These are phyloP conservation scores for Candida smagusa DNA, from an alignment of 1,139 yeast genomes.

Conservation along the genomic window DNA sequence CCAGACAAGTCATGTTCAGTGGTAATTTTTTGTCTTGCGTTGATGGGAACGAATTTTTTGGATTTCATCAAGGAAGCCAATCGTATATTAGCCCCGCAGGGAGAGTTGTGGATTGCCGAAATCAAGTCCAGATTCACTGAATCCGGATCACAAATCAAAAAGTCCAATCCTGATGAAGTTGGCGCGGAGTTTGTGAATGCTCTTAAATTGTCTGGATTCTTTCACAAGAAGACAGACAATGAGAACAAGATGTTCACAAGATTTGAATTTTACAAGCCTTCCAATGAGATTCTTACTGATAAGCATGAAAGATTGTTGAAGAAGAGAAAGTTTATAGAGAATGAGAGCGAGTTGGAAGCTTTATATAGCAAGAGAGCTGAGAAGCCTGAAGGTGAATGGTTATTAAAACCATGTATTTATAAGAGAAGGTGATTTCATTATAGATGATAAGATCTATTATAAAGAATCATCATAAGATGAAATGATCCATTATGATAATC, in stretches of 20 bases:
- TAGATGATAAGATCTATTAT: too few species aligned
- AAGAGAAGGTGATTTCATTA: slow-evolving; percentile 84
- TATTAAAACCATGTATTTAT: slow-evolving; percentile 92
- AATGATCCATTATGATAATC: too few species aligned
- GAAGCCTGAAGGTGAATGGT: slow-evolving; percentile 79
- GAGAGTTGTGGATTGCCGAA: slow-evolving; percentile 97
- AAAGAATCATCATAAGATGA: too few species aligned
- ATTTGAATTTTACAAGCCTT: slow-evolving; percentile 90
- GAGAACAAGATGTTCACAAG: slow-evolving; percentile 90
- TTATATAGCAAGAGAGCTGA: slow-evolving; percentile 54
- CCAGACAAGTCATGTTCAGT: slow-evolving; percentile 74
- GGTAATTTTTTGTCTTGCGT: slow-evolving; percentile 86
- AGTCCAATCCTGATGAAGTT: slow-evolving; percentile 30
- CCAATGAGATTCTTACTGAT: slow-evolving; percentile 65
- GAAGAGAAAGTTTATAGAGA: slow-evolving; percentile 70
- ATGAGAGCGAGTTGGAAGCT: slow-evolving; percentile 58
- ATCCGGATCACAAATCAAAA: slow-evolving; percentile 21
- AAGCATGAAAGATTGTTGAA: slow-evolving; percentile 61
- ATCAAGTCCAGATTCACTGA: slow-evolving; percentile 89
- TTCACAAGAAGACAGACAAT: slow-evolving; percentile 85
- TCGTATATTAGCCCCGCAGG: slow-evolving; percentile 81
- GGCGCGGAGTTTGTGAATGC: slow-evolving; percentile 79
- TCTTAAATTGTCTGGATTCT: slow-evolving; percentile 74
- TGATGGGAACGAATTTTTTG: slow-evolving; percentile 95
- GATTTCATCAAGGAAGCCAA: slow-evolving; percentile 90